phyloP scores from a whole-genome alignment of 257 asterid species.

The Solanum sparsipilum region DNA sequence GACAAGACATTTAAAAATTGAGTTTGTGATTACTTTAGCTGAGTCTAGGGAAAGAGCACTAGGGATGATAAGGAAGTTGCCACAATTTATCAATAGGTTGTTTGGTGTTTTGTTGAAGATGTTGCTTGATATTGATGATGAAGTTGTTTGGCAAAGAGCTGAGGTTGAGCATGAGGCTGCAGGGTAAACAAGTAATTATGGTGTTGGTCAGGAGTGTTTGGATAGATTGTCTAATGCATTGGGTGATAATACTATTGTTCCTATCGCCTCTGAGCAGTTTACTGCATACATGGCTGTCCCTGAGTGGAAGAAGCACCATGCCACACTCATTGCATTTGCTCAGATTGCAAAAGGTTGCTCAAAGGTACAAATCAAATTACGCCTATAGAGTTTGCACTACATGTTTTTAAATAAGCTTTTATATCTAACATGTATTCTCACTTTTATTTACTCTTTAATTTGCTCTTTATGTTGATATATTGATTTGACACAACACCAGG shows the following conservation, averaged over 20 bases:
- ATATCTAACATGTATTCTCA: not conserved
- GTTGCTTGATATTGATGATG: slow-evolving; percentile 81
- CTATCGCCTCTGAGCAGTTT: slow-evolving; percentile 75
- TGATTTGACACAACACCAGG: not conserved
- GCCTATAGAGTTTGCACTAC: not conserved
- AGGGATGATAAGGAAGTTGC: slow-evolving; percentile 94
- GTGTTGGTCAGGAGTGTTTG: slow-evolving; percentile 28
- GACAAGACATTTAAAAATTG: slow-evolving; percentile 73
- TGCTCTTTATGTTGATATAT: not conserved
- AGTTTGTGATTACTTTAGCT: slow-evolving; percentile 73
- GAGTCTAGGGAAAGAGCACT: slow-evolving; percentile 88
- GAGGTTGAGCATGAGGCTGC: slow-evolving; percentile 75
- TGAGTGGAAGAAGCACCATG: slow-evolving; percentile 88
- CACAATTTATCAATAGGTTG: slow-evolving; percentile 57
- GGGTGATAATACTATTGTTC: slow-evolving; percentile 80
- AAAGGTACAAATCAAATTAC: slow-evolving; percentile 34
- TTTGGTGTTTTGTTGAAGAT: slow-evolving; percentile 67
- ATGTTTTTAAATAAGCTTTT: not conserved
- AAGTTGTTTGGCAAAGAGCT: slow-evolving; percentile 80
- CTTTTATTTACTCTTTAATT: not conserved
- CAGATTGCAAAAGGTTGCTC: slow-evolving; percentile 91
- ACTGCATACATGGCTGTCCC: slow-evolving; percentile 58
- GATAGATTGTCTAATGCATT: slow-evolving; percentile 16
- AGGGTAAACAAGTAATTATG: slow-evolving; percentile 69
- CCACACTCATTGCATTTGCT: slow-evolving; percentile 82